phyloP scores from a whole-genome alignment of 768 basidiomycete species.

The Auriscalpium microsporum region DNA sequence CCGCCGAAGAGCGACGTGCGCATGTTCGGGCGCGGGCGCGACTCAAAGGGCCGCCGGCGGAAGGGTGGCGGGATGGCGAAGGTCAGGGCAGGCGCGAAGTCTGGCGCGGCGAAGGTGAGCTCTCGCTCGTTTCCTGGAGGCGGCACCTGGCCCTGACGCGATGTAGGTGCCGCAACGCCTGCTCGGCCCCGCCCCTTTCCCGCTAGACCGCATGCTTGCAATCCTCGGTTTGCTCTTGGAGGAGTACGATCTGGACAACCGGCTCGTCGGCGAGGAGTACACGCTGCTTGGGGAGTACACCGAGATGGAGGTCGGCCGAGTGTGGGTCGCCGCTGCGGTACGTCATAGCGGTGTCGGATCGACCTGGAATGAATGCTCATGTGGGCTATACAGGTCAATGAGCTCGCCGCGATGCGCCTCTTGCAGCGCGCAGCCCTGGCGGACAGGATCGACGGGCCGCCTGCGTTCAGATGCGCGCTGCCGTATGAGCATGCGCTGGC shows the following conservation, averaged over 20 bases:
- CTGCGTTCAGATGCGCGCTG: constrained; percentile 69
- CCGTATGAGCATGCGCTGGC: constrained; percentile 45
- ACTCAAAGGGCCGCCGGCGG: constrained; percentile 48
- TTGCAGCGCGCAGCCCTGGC: constrained; percentile 53
- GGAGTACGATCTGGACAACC: constrained; percentile 53
- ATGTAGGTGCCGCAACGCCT: constrained; percentile 66
- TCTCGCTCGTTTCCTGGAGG: not conserved
- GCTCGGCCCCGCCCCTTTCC: constrained; percentile 69
- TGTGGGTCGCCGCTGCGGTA: constrained; percentile 53
- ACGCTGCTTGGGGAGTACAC: constrained; percentile 60
- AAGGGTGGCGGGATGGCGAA: constrained; percentile 27
- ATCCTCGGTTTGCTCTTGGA: constrained; percentile 72
- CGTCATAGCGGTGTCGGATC: constrained; percentile 18
- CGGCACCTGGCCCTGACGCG: not conserved
- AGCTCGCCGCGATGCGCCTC: constrained; percentile 56
- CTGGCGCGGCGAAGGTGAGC: constrained; percentile 20
- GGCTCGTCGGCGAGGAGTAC: constrained; percentile 38
- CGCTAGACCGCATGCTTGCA: constrained; percentile 70
- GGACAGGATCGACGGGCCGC: constrained; percentile 62
- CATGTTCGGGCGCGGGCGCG: constrained; percentile 73
- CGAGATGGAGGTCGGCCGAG: constrained; percentile 61
- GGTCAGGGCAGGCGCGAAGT: constrained; percentile 13
- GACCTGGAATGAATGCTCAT: not conserved
- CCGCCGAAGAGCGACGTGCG: constrained; percentile 71
- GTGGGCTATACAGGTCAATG: constrained; percentile 42